A percentile compares a stretch with the other conserved stretches of the same genome.
phyloP scores from a whole-genome alignment of 257 asterid genomes.

The Solanum habrochaites region DNA sequence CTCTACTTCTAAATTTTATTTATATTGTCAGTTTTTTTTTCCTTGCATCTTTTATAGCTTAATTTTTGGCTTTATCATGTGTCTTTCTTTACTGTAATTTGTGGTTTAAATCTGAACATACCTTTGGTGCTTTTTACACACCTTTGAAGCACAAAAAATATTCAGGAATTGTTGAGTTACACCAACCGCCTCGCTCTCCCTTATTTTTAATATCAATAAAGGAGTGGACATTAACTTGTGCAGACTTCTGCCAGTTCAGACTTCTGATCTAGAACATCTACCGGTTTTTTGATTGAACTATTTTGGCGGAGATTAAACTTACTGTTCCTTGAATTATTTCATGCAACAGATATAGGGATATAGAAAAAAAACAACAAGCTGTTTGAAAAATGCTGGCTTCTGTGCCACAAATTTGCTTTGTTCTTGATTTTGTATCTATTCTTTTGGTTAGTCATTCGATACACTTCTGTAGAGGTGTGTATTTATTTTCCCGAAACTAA shows the following conservation, averaged over 20 bases:
- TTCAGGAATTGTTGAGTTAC: background rate
- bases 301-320: background rate
- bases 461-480: background rate
- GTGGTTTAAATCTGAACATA: background rate
- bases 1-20: background rate
- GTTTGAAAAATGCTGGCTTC: background rate
- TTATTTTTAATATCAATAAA: background rate
- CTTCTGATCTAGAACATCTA: background rate
- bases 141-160: background rate
- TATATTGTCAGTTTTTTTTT: background rate
- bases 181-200: background rate
- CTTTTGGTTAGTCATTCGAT: background rate
- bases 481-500: background rate
- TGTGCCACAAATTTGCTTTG: background rate
- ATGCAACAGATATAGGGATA: background rate
- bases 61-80: background rate
- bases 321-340: background rate
- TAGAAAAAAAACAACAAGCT: background rate
- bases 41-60: background rate
- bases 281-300: background rate
- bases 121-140: background rate
- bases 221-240: background rate
- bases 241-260: background rate
- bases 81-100: background rate
- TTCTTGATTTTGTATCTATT: background rate